Conservation (phyloP, 139 green algal genomes). For the Chlamydomonas schloesseri region DNA sequence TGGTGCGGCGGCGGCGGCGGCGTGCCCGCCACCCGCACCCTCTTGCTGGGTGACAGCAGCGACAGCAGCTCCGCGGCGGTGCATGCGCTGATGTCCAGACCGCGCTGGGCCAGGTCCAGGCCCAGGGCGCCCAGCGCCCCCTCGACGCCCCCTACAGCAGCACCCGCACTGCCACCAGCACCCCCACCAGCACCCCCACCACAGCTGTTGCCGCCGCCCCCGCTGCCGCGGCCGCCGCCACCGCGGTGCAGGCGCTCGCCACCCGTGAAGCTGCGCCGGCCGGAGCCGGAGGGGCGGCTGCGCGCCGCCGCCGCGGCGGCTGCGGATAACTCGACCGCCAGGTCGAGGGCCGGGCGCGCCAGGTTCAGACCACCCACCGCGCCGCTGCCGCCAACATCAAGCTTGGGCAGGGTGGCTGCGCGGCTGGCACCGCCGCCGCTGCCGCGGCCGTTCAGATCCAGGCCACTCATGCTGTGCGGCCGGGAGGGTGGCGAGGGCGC, state of each 20-base stretch:
- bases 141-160: neutral
- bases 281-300: neutral
- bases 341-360: neutral
- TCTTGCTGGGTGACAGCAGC: conserved; percentile 22
- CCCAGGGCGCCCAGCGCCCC: neutral
- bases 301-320: neutral
- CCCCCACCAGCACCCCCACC: neutral
- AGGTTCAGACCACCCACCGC: neutral
- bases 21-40: neutral
- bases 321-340: neutral
- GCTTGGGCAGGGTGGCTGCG: neutral
- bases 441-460: no score
- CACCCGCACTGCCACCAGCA: neutral
- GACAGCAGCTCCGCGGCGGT: neutral
- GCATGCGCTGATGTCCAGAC: neutral
- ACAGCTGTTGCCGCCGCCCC: neutral
- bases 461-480: neutral
- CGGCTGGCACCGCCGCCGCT: no score
- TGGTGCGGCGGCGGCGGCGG: no score
- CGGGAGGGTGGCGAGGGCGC: neutral
- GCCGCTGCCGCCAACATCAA: neutral
- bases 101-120: neutral
- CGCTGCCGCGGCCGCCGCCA: neutral
- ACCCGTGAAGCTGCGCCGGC: neutral
- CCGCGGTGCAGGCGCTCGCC: no score